These are phyloP conservation scores for Coprinopsis cinerea DNA, from an alignment of 768 basidiomycete genomes.

Conservation along the genomic window DNA sequence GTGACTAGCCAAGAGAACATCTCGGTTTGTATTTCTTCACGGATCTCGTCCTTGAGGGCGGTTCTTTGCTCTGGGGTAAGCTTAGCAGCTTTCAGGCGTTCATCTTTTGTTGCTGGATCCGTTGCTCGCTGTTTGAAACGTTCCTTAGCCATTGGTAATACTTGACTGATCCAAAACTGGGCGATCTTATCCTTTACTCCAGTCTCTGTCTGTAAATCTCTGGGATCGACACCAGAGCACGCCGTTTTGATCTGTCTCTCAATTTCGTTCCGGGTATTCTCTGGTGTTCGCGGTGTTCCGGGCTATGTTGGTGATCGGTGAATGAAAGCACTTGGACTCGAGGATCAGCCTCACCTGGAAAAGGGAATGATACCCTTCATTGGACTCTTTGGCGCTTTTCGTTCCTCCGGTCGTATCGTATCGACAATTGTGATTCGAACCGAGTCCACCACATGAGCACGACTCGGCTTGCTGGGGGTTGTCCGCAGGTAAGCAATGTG, in stretches of 20 bases:
- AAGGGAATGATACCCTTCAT: slow-evolving; percentile 16
- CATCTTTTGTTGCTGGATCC: slow-evolving; percentile 7
- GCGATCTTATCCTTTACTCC: slow-evolving; percentile 28
- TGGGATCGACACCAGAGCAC: slow-evolving; percentile 11
- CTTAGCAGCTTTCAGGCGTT: neutral
- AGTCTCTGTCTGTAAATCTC: slow-evolving; percentile 15
- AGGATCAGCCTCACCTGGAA: too few species aligned
- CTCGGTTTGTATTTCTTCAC: slow-evolving; percentile 15
- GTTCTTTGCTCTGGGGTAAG: slow-evolving; percentile 6
- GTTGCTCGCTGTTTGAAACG: neutral
- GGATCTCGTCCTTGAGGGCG: slow-evolving; percentile 9
- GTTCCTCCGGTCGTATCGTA: slow-evolving; percentile 20
- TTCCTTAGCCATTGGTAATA: slow-evolving; percentile 8
- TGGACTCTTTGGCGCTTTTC: slow-evolving; percentile 14
- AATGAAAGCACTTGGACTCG: too few species aligned
- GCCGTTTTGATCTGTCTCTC: slow-evolving; percentile 10
- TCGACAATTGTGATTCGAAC: slow-evolving; percentile 20
- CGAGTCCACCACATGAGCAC: slow-evolving; percentile 17
- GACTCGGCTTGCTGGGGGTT: slow-evolving; percentile 28
- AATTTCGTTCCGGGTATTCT: neutral
- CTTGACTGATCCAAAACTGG: slow-evolving; percentile 20
- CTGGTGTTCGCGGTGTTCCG: neutral
- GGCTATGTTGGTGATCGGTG: too few species aligned
- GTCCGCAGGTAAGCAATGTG: slow-evolving; percentile 24
- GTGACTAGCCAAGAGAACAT: slow-evolving; percentile 16